Evolutionary conservation across 768 basidiomycete species (phyloP).

Genomic region (Pluteus cervinus): DNA sequence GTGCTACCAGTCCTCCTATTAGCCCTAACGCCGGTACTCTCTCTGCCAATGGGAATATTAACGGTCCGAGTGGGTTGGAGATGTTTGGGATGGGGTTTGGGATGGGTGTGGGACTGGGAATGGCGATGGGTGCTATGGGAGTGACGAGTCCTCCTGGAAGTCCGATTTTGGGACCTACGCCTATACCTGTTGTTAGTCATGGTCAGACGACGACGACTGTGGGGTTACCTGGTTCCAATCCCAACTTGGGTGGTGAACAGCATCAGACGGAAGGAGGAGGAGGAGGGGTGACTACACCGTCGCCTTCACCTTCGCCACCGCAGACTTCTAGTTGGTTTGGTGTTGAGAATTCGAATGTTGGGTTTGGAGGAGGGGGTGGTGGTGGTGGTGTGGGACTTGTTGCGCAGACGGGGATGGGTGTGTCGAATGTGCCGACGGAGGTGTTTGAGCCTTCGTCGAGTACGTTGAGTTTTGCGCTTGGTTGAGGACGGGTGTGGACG

Average conservation of each 20-base stretch:
- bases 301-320: too few relatives aligned
- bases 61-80: conserved; percentile 9
- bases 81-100: conserved; percentile 21
- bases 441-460: conserved; percentile 11
- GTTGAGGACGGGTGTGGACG: conserved; percentile 8
- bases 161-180: too few relatives aligned
- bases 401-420: conserved; percentile 2
- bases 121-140: neutral
- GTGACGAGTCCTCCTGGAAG: conserved; percentile 1
- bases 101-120: conserved; percentile 6
- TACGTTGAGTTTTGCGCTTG: conserved; percentile 22
- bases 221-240: conserved; percentile 1
- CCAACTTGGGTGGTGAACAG: neutral
- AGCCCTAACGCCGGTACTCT: neutral
- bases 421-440: neutral
- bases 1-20: neutral
- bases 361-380: too few relatives aligned
- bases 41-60: neutral
- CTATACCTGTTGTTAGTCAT: too few relatives aligned
- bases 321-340: too few relatives aligned
- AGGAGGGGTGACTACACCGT: too few relatives aligned
- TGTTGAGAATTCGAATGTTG: too few relatives aligned
- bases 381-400: too few relatives aligned
- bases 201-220: conserved; percentile 1
- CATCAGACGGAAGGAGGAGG: too few relatives aligned